phyloP scores from a whole-genome alignment of 805 yeast genomes.

The Monosporozyma aquatica region DNA sequence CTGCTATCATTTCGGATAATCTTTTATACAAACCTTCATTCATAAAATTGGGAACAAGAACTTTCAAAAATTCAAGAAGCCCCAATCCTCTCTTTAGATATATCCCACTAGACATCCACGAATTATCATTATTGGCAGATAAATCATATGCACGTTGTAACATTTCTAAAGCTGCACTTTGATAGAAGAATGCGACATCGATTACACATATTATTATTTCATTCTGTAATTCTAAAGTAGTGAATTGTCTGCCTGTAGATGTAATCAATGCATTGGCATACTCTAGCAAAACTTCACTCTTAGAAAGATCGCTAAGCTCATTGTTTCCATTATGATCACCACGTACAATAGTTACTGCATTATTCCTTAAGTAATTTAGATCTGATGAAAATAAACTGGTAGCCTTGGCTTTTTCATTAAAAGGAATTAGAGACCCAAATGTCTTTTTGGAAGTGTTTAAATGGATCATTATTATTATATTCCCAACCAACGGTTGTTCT shows the following conservation, averaged over 20 bases:
- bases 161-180: conserved; percentile 16
- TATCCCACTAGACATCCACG: conserved; percentile 24
- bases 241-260: background rate
- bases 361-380: background rate
- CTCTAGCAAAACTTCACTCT: conserved; percentile 7
- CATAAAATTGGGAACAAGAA: background rate
- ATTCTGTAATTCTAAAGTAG: background rate
- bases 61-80: conserved; percentile 12
- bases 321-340: background rate
- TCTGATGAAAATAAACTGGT: background rate
- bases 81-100: conserved; percentile 25
- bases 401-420: background rate
- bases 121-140: conserved; percentile 10
- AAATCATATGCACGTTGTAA: conserved; percentile 21
- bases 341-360: background rate
- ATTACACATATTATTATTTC: conserved; percentile 10
- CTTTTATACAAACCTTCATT: background rate
- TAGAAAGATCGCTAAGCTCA: background rate
- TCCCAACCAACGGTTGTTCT: no score
- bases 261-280: conserved; percentile 7
- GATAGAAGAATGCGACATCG: conserved; percentile 17
- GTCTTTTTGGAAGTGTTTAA: background rate
- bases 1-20: conserved; percentile 8
- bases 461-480: background rate
- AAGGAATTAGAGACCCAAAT: background rate